phyloP scores from a whole-genome alignment of 495 filamentous ascomycete species.

The Aspergillus saccharolyticus region DNA sequence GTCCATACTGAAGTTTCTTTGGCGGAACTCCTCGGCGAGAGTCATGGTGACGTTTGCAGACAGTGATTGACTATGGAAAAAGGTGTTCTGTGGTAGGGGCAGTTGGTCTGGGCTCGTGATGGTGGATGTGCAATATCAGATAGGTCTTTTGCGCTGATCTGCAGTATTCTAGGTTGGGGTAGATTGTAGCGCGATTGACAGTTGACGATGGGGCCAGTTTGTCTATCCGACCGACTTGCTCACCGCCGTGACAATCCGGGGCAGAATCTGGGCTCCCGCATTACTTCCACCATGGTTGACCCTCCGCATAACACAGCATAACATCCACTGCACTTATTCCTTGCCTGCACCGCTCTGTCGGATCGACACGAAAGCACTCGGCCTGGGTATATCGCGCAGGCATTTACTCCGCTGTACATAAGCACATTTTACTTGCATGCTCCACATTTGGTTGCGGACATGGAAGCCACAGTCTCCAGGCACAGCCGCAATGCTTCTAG shows the following conservation, averaged over 20 bases:
- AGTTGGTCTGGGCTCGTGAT: neutral
- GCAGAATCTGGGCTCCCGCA: constrained; percentile 17
- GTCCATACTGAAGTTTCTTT: constrained; percentile 93
- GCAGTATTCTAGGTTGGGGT: constrained; percentile 9
- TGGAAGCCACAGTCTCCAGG: constrained; percentile 24
- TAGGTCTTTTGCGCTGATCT: constrained; percentile 6
- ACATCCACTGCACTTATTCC: neutral
- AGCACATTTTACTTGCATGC: no score
- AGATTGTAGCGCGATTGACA: constrained; percentile 13
- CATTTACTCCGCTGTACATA: neutral
- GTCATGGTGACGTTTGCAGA: constrained; percentile 38
- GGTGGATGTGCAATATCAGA: neutral
- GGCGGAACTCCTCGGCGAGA: constrained; percentile 71
- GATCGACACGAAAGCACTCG: no score
- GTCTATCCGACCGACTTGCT: constrained; percentile 19
- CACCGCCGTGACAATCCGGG: constrained; percentile 16
- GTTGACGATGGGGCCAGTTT: constrained; percentile 22
- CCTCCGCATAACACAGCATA: neutral
- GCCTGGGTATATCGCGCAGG: no score
- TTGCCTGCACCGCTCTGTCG: neutral
- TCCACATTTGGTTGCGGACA: constrained; percentile 6
- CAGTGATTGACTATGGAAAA: neutral
- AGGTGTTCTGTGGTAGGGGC: neutral
- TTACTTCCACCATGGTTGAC: constrained; percentile 1
- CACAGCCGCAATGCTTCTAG: constrained; percentile 37